Evolutionary conservation across 441 rosid species (phyloP), one percentile per base, ranked within the genome.

Genomic region (Macaranga tanarius): DNA sequence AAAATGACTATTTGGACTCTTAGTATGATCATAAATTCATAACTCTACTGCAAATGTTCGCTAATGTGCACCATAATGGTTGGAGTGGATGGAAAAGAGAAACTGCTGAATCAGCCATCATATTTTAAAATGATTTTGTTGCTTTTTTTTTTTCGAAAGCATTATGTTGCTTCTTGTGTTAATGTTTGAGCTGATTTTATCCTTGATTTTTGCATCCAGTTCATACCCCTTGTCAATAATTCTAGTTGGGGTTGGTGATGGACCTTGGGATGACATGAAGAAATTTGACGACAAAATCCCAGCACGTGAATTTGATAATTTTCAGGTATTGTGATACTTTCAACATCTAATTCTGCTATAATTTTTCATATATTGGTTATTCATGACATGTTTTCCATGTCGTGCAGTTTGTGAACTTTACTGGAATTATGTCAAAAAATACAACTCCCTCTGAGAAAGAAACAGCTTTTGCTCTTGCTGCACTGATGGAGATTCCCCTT

Each of bases 211-310:
- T 13, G 38, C 48, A 47, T 89, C 81, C 82, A 95, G 99, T 69
- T 77, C 84, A 62, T 83, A 83, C 73, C 97, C 99, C 10, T 72
- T 95, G 77, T 95, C 99, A 20, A 95, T 95, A 50, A 85, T 95
- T 64, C 79, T 92, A 47, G 99, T 95, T 50, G 97, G 99, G 65
- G 97, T 92, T 62, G 99, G 99, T 60, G 99, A 94, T 73, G 99
- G 97, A 10, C 99, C 99, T 2, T 95, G 99, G 98, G 98, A 95
- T 75, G 85, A 85, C 77, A 92, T 92, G 97, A 86, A 75, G 67
- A 88, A 87, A 74, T 95, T 95, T 69, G 97, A 95, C 63, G 96
- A 95, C 73, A 91, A 89, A 79, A 95, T 95, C 73, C 98, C 98
- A 50, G 71, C 88, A 62, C 89, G 98, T 15, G 86, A 83, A 58